Percentiles rank a stretch among this genome's conserved stretches.
These are phyloP conservation scores for Proliferodiscus dingleyae DNA, from an alignment of 2,329 filamentous ascomycete species.

Conservation along the genomic window DNA sequence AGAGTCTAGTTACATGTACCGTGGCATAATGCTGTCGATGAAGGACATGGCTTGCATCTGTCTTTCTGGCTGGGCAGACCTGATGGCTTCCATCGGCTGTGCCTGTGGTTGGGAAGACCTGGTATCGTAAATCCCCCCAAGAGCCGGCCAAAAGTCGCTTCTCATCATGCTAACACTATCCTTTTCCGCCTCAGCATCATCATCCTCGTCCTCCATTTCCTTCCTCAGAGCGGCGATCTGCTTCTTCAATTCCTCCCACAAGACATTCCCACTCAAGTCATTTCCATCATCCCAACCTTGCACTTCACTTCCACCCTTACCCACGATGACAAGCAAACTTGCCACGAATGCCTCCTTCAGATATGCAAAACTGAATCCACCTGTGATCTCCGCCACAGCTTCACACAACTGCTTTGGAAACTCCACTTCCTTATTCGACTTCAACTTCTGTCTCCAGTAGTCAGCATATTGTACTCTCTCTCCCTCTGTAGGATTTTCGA, in stretches of 20 bases:
- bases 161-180: conserved; percentile 5
- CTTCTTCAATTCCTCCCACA: conserved; percentile 60
- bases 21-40: no score
- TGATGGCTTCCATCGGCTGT: conserved; percentile 8
- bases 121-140: conserved; percentile 15
- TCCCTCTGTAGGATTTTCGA: conserved; percentile 49
- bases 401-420: conserved; percentile 54
- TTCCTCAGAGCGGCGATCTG: conserved; percentile 57
- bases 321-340: no score
- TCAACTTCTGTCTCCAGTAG: conserved; percentile 57
- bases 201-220: conserved; percentile 45
- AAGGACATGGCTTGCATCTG: no score
- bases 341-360: conserved; percentile 62
- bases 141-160: conserved; percentile 17
- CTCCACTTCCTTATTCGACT: conserved; percentile 49
- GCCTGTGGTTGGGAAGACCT: conserved; percentile 2
- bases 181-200: conserved; percentile 7
- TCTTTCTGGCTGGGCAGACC: conserved; percentile 12
- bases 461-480: conserved; percentile 54
- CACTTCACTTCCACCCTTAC: no score
- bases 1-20: no score
- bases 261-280: conserved; percentile 45
- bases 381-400: conserved; percentile 55
- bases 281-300: conserved; percentile 22
- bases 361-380: conserved; percentile 64